Evolutionary conservation across 2,329 filamentous ascomycete genomes (phyloP).

Genomic region (Ilyonectria robusta): DNA sequence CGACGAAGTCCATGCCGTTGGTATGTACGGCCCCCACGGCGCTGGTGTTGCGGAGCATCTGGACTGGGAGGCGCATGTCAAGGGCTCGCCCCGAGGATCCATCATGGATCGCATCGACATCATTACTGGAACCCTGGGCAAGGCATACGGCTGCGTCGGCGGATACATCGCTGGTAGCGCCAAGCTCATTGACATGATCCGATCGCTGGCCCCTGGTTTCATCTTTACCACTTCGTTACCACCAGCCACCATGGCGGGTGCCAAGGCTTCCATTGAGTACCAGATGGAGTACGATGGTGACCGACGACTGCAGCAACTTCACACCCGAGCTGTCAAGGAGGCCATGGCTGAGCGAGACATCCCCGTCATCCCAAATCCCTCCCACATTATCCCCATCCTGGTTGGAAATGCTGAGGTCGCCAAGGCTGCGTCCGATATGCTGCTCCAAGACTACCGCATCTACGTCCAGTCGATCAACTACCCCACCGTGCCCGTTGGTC

Average conservation of each 20-base stretch:
- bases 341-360: constrained; percentile 85
- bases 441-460: constrained; percentile 90
- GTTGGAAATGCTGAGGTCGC: constrained; percentile 95
- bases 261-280: constrained; percentile 92
- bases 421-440: constrained; percentile 91
- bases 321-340: constrained; percentile 95
- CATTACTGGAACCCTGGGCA: constrained; percentile 96
- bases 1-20: constrained; percentile 98
- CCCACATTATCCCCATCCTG: constrained; percentile 93
- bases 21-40: constrained; percentile 97
- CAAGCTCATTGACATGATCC: constrained; percentile 91
- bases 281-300: constrained; percentile 89
- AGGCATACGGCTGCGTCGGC: constrained; percentile 97
- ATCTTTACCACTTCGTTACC: constrained; percentile 99
- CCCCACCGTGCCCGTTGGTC: constrained; percentile 96
- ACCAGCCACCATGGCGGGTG: constrained; percentile 96
- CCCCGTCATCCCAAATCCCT: constrained; percentile 97
- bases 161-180: constrained; percentile 95
- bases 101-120: constrained; percentile 98
- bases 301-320: constrained; percentile 92
- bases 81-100: constrained; percentile 82
- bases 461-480: constrained; percentile 99
- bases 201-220: constrained; percentile 95
- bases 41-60: constrained; percentile 98
- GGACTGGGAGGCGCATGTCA: constrained; percentile 88